Evolutionary conservation across 805 yeast genomes (phyloP).

Genomic region (Lipomyces mesembrius): DNA sequence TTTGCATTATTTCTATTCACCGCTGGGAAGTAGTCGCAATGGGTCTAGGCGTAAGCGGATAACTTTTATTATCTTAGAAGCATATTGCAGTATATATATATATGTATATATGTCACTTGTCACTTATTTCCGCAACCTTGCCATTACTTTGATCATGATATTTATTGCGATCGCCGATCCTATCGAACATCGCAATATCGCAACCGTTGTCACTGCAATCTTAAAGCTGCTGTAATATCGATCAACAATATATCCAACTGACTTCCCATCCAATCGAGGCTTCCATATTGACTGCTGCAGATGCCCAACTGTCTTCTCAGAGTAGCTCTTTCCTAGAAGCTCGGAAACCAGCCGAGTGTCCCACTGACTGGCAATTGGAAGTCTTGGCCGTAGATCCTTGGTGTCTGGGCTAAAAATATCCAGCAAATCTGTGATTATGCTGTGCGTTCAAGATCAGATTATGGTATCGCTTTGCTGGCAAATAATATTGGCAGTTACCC

Average conservation of each 20-base stretch:
- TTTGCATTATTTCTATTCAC: too few relatives aligned
- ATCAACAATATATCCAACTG: slow-evolving; percentile 5
- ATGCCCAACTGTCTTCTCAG: slow-evolving; percentile 7
- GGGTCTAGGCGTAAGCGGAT: too few relatives aligned
- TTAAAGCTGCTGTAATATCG: not conserved
- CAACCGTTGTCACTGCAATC: not conserved
- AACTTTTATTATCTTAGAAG: too few relatives aligned
- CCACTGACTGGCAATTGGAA: slow-evolving; percentile 22
- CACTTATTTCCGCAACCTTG: not conserved
- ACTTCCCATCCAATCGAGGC: not conserved
- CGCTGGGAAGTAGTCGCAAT: too few relatives aligned
- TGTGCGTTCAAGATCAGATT: too few relatives aligned
- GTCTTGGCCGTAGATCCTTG: slow-evolving; percentile 11
- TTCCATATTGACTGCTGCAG: slow-evolving; percentile 7
- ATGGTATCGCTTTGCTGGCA: too few relatives aligned
- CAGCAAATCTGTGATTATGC: slow-evolving; percentile 44
- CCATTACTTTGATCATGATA: not conserved
- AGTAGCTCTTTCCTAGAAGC: slow-evolving; percentile 19
- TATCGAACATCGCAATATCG: not conserved
- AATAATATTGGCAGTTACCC: too few relatives aligned
- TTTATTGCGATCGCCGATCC: not conserved
- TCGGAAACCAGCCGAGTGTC: slow-evolving; percentile 22
- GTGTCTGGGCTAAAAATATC: slow-evolving; percentile 18
- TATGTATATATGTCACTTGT: too few relatives aligned
- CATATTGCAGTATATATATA: too few relatives aligned